phyloP scores from a whole-genome alignment of 805 yeast genomes.

The Tanozyma kutaoensis region DNA sequence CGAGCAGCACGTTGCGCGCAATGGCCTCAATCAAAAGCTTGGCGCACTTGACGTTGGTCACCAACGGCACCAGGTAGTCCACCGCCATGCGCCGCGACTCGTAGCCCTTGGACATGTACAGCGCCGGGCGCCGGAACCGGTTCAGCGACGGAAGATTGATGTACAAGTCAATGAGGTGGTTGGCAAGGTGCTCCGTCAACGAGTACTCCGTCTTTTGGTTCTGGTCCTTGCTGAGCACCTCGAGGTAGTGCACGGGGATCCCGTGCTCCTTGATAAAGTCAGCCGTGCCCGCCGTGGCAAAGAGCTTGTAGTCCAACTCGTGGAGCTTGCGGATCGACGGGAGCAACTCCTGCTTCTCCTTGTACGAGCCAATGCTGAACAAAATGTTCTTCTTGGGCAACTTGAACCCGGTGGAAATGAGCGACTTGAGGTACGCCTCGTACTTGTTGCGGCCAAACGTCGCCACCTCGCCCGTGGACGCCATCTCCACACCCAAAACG shows the following conservation, averaged over 20 bases:
- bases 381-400: constrained; percentile 91
- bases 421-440: constrained; percentile 92
- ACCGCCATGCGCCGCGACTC: constrained; percentile 99
- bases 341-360: constrained; percentile 86
- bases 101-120: constrained; percentile 95
- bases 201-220: constrained; percentile 89
- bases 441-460: constrained; percentile 91
- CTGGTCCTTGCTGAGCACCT: constrained; percentile 61
- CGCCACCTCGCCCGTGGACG: constrained; percentile 98
- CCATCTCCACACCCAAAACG: constrained; percentile 96
- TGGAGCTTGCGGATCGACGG: constrained; percentile 75
- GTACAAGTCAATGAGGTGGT: constrained; percentile 90
- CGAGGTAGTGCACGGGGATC: constrained; percentile 89
- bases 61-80: constrained; percentile 94
- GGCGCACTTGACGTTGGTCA: constrained; percentile 95
- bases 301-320: constrained; percentile 78
- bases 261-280: constrained; percentile 94
- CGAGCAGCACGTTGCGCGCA: constrained; percentile 53
- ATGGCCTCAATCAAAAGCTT: constrained; percentile 92
- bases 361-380: constrained; percentile 90
- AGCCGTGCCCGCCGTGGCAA: constrained; percentile 98
- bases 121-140: constrained; percentile 97
- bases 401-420: constrained; percentile 90
- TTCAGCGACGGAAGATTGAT: constrained; percentile 94
- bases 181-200: constrained; percentile 90